phyloP scores from a whole-genome alignment of 2,329 filamentous ascomycete genomes.

The Aspergillus thermomutatus region DNA sequence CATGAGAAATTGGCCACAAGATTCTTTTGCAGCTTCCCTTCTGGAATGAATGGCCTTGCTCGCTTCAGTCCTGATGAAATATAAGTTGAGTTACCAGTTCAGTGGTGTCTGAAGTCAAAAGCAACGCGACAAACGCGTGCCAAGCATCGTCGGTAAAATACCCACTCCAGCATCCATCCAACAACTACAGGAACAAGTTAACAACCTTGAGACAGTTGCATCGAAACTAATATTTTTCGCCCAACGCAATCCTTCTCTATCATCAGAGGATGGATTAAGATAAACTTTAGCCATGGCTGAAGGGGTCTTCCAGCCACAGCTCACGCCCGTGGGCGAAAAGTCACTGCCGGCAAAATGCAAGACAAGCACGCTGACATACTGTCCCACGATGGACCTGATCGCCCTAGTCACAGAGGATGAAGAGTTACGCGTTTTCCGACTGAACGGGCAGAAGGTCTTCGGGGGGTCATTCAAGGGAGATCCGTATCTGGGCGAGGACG shows the following conservation, averaged over 20 bases:
- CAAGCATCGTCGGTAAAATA: constrained; percentile 14
- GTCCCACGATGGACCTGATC: constrained; percentile 80
- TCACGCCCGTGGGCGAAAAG: constrained; percentile 40
- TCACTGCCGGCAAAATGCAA: constrained; percentile 42
- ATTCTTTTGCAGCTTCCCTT: background rate
- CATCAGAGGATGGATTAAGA: constrained; percentile 24
- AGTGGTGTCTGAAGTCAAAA: background rate
- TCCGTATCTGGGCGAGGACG: constrained; percentile 41
- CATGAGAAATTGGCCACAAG: background rate
- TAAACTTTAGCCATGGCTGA: constrained; percentile 18
- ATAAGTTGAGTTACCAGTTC: background rate
- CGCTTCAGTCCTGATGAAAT: background rate
- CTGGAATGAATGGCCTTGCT: background rate
- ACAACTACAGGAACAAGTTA: constrained; percentile 4
- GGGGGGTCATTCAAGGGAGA: constrained; percentile 41
- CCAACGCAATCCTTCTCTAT: background rate
- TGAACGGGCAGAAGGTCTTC: constrained; percentile 70
- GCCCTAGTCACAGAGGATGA: constrained; percentile 66
- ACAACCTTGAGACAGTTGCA: background rate
- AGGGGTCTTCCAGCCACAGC: constrained; percentile 27
- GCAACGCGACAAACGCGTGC: constrained; percentile 10
- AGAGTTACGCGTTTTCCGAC: constrained; percentile 71
- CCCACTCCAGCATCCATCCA: constrained; percentile 6
- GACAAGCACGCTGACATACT: constrained; percentile 61
- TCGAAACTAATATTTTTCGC: background rate